phyloP scores from a whole-genome alignment of 2,329 filamentous ascomycete species.

The Pseudogymnoascus verrucosus region DNA sequence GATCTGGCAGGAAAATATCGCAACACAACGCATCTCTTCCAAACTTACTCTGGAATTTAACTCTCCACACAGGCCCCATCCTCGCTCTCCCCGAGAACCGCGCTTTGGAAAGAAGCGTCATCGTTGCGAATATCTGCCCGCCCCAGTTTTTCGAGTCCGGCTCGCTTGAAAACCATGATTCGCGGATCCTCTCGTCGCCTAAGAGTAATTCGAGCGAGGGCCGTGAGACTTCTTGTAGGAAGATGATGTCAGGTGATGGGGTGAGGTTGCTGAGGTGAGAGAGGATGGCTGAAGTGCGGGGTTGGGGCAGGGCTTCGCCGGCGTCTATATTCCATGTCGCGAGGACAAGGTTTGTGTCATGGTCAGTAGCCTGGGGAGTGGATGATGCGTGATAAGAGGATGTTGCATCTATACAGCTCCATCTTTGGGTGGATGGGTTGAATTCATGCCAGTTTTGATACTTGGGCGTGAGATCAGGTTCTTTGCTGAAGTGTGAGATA shows the following conservation, averaged over 20 bases:
- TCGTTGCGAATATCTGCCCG: conserved; percentile 21
- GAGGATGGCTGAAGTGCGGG: conserved; percentile 25
- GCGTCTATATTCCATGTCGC: conserved; percentile 31
- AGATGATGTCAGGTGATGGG: conserved; percentile 26
- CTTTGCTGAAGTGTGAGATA: background rate
- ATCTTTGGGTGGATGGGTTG: background rate
- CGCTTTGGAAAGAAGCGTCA: conserved; percentile 25
- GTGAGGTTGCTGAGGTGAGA: conserved; percentile 16
- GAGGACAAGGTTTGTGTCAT: conserved; percentile 15
- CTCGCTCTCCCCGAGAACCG: conserved; percentile 17
- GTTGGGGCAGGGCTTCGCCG: conserved; percentile 11
- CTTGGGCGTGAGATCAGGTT: background rate
- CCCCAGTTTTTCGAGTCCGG: conserved; percentile 20
- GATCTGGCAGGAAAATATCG: conserved; percentile 23
- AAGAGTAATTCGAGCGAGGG: conserved; percentile 23
- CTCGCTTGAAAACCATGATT: conserved; percentile 28
- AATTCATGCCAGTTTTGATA: conserved; percentile 1
- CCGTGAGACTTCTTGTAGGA: conserved; percentile 30
- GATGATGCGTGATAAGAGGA: background rate
- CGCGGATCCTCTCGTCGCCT: conserved; percentile 20
- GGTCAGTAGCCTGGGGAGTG: background rate
- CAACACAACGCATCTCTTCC: conserved; percentile 31
- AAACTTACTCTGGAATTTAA: conserved; percentile 27
- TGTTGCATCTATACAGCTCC: background rate
- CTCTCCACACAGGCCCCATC: conserved; percentile 28